A percentile compares a stretch with the other conserved stretches of the same genome.
phyloP scores from a whole-genome alignment of 164 flowering plant species.

The Chimonanthus salicifolius region DNA sequence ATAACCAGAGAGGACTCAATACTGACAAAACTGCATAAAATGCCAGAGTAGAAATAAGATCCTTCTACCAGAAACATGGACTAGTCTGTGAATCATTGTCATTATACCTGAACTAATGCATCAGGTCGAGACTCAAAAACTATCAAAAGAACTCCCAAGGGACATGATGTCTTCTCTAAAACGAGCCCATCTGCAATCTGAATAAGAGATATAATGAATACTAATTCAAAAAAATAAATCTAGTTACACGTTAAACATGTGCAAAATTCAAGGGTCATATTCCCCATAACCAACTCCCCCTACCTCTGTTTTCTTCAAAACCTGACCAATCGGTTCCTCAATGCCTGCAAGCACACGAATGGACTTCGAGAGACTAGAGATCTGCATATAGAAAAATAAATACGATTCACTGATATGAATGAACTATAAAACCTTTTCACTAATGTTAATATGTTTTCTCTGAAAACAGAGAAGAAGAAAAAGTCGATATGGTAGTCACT shows the following conservation, averaged over 20 bases:
- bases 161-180: conserved; percentile 84
- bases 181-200: conserved; percentile 92
- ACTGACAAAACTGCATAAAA: too few species aligned
- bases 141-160: conserved; percentile 91
- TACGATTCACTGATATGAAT: too few species aligned
- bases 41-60: too few species aligned
- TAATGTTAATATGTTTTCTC: too few species aligned
- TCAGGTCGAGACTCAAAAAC: conserved; percentile 99
- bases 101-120: conserved; percentile 88
- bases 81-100: not conserved
- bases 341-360: conserved; percentile 87
- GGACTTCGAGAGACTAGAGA: conserved; percentile 71
- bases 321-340: conserved; percentile 89
- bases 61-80: not conserved
- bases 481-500: too few species aligned
- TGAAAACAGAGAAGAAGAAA: too few species aligned
- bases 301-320: conserved; percentile 83
- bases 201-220: conserved; percentile 5
- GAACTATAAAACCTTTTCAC: not conserved
- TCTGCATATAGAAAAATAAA: conserved; percentile 29
- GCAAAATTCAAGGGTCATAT: not conserved
- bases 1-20: not conserved
- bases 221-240: not conserved
- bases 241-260: not conserved
- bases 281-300: not conserved